Evolutionary conservation across 2,329 filamentous ascomycete species (phyloP).

Genomic region (Orbilia brochopaga): DNA sequence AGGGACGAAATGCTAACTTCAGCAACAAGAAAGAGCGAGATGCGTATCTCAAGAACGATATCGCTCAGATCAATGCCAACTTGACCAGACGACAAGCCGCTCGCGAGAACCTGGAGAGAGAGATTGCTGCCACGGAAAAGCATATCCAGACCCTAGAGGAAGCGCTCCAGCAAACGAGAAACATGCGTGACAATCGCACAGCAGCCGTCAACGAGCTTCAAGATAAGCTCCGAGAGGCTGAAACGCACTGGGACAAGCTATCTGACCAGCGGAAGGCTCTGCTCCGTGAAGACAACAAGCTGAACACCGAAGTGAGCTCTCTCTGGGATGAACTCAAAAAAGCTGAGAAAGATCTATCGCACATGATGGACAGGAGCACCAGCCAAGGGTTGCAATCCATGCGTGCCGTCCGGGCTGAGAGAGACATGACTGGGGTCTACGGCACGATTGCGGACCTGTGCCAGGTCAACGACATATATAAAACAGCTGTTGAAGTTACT

Average conservation of each 20-base stretch:
- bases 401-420: constrained; percentile 77
- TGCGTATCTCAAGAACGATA: constrained; percentile 77
- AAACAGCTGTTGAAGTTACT: constrained; percentile 88
- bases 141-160: constrained; percentile 75
- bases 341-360: constrained; percentile 76
- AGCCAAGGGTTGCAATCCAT: constrained; percentile 86
- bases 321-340: constrained; percentile 77
- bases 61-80: constrained; percentile 77
- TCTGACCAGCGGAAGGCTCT: constrained; percentile 86
- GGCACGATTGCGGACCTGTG: constrained; percentile 94
- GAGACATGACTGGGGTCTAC: constrained; percentile 83
- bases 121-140: constrained; percentile 73
- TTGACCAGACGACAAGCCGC: constrained; percentile 83
- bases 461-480: constrained; percentile 81
- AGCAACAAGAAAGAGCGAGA: constrained; percentile 88
- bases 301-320: constrained; percentile 77
- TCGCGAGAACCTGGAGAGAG: constrained; percentile 80
- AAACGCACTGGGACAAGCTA: constrained; percentile 77
- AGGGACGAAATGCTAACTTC: constrained; percentile 85
- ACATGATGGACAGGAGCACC: constrained; percentile 88
- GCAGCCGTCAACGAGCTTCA: constrained; percentile 74
- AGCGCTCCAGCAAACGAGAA: constrained; percentile 73
- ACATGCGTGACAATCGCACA: constrained; percentile 78
- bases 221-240: constrained; percentile 75
- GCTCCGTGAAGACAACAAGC: constrained; percentile 85